These are phyloP conservation scores for Termitomyces sp. DNA, from an alignment of 768 basidiomycete species.

Conservation along the genomic window DNA sequence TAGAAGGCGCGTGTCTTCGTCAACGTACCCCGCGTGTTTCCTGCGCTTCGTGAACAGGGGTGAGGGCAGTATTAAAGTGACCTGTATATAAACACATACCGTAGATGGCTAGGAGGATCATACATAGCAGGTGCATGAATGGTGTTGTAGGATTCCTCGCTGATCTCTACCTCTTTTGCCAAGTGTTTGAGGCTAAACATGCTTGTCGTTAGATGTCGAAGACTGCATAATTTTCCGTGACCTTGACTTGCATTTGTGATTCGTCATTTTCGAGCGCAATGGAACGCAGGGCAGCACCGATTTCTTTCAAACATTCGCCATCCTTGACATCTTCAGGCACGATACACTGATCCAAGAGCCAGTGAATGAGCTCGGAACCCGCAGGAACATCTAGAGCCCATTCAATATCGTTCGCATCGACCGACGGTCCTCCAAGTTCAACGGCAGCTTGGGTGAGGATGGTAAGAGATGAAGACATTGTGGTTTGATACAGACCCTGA, in stretches of 20 bases:
- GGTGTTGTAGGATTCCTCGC: background rate
- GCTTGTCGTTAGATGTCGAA: background rate
- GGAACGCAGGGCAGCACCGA: conserved; percentile 18
- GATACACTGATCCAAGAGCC: conserved; percentile 27
- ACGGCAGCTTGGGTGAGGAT: conserved; percentile 15
- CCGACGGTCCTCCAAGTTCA: conserved; percentile 27
- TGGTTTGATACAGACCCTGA: background rate
- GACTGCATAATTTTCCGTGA: background rate
- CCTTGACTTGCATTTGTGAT: conserved; percentile 19
- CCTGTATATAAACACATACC: conserved; percentile 7
- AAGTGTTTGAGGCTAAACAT: conserved; percentile 12
- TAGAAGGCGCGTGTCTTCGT: conserved; percentile 23
- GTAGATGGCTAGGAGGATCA: conserved; percentile 17
- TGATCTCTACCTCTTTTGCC: background rate
- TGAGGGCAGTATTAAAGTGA: background rate
- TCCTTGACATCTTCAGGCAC: conserved; percentile 7
- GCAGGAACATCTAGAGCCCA: conserved; percentile 29
- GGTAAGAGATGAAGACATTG: conserved; percentile 1
- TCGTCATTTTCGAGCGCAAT: conserved; percentile 30
- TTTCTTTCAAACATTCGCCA: background rate
- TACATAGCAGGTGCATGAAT: conserved; percentile 11
- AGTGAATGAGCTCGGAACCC: conserved; percentile 27
- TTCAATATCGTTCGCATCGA: conserved; percentile 25
- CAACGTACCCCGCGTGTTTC: conserved; percentile 18
- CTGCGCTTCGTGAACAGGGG: conserved; percentile 11